These are phyloP conservation scores for Hyaloscypha variabilis DNA, from an alignment of 495 filamentous ascomycete genomes.

Conservation along the genomic window DNA sequence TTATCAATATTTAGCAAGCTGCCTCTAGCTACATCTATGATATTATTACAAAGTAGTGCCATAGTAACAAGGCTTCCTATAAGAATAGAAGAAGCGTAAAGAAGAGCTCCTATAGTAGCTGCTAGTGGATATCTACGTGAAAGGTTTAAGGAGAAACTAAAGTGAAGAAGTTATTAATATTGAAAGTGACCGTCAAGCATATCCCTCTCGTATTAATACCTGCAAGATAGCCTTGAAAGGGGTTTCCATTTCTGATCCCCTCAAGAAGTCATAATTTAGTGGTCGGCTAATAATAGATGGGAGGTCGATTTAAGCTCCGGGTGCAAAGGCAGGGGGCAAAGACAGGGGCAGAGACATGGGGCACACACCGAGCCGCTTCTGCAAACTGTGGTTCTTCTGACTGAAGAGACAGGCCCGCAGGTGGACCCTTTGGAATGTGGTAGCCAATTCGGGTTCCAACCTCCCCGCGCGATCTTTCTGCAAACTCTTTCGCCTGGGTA, in stretches of 20 bases:
- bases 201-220: conserved; percentile 17
- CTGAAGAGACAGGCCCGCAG: too few relatives aligned
- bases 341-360: too few relatives aligned
- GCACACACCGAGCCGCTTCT: too few relatives aligned
- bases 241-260: conserved; percentile 14
- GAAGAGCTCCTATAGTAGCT: conserved; percentile 12
- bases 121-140: conserved; percentile 5
- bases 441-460: too few relatives aligned
- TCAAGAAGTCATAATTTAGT: conserved; percentile 1
- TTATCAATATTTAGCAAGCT: conserved; percentile 16
- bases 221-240: conserved; percentile 4
- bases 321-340: too few relatives aligned
- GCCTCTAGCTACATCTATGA: conserved; percentile 16
- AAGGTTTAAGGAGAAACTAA: conserved; percentile 11
- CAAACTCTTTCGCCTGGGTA: too few relatives aligned
- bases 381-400: too few relatives aligned
- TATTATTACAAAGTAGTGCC: conserved; percentile 14
- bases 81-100: conserved; percentile 17
- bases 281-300: conserved; percentile 19
- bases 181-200: conserved; percentile 5
- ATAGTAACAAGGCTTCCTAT: conserved; percentile 5
- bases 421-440: too few relatives aligned
- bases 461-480: too few relatives aligned
- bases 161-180: neutral
- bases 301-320: conserved; percentile 14